phyloP scores from a whole-genome alignment of 225 moss, liverwort and hornwort species.

The Marchantia paleacea region DNA sequence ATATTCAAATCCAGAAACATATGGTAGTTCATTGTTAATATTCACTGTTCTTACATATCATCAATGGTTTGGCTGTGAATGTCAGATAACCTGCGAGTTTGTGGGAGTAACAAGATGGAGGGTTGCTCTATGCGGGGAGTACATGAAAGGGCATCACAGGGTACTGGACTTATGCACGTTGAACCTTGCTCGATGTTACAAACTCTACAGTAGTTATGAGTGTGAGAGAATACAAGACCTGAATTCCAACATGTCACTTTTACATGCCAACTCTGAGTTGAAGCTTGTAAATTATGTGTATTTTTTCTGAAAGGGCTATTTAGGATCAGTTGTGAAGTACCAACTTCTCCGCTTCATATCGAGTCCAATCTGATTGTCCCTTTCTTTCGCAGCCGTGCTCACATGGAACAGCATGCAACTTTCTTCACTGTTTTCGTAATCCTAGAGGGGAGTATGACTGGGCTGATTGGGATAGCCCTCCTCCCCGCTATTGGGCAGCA shows the following conservation, averaged over 20 bases:
- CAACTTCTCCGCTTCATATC: too few species aligned
- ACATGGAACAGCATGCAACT: slow-evolving; percentile 91
- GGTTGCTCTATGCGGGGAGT: slow-evolving; percentile 95
- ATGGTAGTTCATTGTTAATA: not conserved
- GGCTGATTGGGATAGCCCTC: slow-evolving; percentile 80
- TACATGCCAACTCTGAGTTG: too few species aligned
- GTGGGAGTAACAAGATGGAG: slow-evolving; percentile 91
- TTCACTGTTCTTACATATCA: not conserved
- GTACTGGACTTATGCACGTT: slow-evolving; percentile 33
- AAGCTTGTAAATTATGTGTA: too few species aligned
- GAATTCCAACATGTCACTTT: too few species aligned
- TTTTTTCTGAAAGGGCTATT: too few species aligned
- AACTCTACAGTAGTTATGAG: too few species aligned
- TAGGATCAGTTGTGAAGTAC: too few species aligned
- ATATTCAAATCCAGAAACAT: too few species aligned
- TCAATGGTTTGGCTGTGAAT: slow-evolving; percentile 6
- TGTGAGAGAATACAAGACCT: too few species aligned
- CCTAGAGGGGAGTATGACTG: slow-evolving; percentile 85
- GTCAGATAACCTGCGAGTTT: slow-evolving; percentile 94
- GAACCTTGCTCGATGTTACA: not conserved
- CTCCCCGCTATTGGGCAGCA: slow-evolving; percentile 66
- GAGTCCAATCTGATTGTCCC: not conserved
- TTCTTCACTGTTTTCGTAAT: slow-evolving; percentile 94
- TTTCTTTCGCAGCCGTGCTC: slow-evolving; percentile 69
- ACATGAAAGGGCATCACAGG: slow-evolving; percentile 72